phyloP scores from a whole-genome alignment of 495 filamentous ascomycete species.

The Annulohypoxylon maeteangense region DNA sequence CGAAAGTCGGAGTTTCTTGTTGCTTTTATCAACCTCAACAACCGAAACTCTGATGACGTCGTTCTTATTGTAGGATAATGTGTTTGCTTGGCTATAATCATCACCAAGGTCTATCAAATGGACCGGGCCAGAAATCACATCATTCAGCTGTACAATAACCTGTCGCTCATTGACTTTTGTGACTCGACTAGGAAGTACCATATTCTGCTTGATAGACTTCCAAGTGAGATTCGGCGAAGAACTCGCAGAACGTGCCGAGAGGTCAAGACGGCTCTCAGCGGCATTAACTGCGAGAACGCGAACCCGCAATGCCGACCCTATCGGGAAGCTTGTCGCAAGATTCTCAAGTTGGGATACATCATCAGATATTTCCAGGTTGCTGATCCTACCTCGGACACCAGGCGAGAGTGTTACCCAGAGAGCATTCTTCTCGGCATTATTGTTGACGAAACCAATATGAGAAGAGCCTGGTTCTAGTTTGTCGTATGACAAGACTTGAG shows the following conservation, averaged over 20 bases:
- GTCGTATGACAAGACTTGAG: constrained; percentile 74
- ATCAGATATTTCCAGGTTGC: constrained; percentile 83
- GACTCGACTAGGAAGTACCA: constrained; percentile 83
- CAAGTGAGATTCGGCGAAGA: constrained; percentile 68
- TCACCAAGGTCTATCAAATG: constrained; percentile 83
- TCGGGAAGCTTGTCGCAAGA: constrained; percentile 82
- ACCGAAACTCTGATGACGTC: constrained; percentile 87
- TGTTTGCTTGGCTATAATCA: constrained; percentile 79
- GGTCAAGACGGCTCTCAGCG: constrained; percentile 79
- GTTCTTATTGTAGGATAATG: constrained; percentile 73
- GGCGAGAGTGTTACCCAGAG: constrained; percentile 92
- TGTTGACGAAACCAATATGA: constrained; percentile 89
- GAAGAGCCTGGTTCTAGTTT: constrained; percentile 75
- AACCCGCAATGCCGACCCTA: constrained; percentile 84
- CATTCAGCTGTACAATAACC: constrained; percentile 85
- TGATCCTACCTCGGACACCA: constrained; percentile 86
- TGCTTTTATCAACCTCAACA: constrained; percentile 78
- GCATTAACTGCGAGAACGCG: constrained; percentile 79
- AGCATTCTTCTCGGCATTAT: constrained; percentile 79
- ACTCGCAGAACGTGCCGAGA: constrained; percentile 72
- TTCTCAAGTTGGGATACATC: constrained; percentile 80
- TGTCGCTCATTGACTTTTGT: constrained; percentile 86
- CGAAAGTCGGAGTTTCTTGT: constrained; percentile 85
- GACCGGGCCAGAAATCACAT: constrained; percentile 76
- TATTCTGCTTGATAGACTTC: constrained; percentile 74